Evolutionary conservation across 1,284 basidiomycete genomes (phyloP).

Genomic region (Wallemia ichthyophaga): DNA sequence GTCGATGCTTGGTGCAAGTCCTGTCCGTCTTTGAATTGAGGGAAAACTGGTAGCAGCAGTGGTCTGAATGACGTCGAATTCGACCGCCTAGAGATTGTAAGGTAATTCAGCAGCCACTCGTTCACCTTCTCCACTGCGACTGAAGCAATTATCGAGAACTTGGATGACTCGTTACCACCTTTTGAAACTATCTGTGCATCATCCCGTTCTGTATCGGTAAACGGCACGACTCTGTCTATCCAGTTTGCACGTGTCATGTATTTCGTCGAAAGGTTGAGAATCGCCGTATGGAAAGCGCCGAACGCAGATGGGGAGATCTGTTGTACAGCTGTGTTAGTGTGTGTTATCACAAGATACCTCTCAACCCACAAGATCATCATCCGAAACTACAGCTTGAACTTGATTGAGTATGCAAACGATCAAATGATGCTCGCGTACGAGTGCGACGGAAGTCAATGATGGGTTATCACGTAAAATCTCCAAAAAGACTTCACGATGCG

Average conservation of each 20-base stretch:
- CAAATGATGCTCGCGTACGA: slow-evolving; percentile 43
- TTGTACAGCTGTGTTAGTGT: no score
- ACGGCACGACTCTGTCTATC: slow-evolving; percentile 29
- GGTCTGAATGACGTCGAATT: slow-evolving; percentile 15
- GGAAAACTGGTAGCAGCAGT: slow-evolving; percentile 14
- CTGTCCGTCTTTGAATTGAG: slow-evolving; percentile 32
- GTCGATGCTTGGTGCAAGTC: slow-evolving; percentile 19
- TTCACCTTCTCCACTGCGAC: slow-evolving; percentile 3
- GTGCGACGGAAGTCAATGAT: slow-evolving; percentile 29
- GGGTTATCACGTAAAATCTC: slow-evolving; percentile 43
- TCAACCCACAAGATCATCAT: slow-evolving; percentile 44
- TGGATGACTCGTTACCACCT: slow-evolving; percentile 13
- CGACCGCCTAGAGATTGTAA: slow-evolving; percentile 16
- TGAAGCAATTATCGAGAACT: background rate
- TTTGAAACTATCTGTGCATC: slow-evolving; percentile 25
- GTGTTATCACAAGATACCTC: no score
- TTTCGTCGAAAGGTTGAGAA: slow-evolving; percentile 42
- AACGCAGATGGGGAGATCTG: slow-evolving; percentile 33
- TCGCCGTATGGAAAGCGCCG: slow-evolving; percentile 49
- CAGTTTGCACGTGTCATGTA: slow-evolving; percentile 35
- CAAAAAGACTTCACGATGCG: slow-evolving; percentile 46
- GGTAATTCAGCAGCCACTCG: slow-evolving; percentile 3
- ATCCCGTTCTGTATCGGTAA: slow-evolving; percentile 35
- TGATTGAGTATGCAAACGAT: slow-evolving; percentile 36
- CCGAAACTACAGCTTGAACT: slow-evolving; percentile 35